A percentile compares a stretch with the other conserved stretches of the same genome.
These are phyloP conservation scores for Fusarium virguliforme DNA, from an alignment of 2,329 filamentous ascomycete genomes.

Conservation along the genomic window DNA sequence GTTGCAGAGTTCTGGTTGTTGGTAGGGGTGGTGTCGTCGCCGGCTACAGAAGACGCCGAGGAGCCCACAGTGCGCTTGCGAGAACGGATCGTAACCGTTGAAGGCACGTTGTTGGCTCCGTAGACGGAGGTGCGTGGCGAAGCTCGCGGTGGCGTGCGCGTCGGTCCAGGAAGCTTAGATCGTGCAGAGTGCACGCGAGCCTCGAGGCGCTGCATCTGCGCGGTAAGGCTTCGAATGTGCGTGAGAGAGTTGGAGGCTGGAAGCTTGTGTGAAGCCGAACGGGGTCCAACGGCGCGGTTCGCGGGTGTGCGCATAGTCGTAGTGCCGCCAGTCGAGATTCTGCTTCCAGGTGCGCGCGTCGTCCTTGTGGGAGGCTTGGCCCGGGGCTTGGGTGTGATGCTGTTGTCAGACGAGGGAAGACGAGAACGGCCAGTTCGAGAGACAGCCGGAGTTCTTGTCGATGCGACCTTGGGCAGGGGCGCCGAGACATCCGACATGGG, in stretches of 20 bases:
- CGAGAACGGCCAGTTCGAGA: conserved; percentile 57
- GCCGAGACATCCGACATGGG: conserved; percentile 90
- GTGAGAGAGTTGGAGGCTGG: conserved; percentile 81
- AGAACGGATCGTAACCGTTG: conserved; percentile 76
- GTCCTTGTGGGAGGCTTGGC: conserved; percentile 60
- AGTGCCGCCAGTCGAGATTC: conserved; percentile 65
- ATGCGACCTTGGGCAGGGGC: conserved; percentile 68
- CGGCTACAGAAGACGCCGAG: conserved; percentile 65
- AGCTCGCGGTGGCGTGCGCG: conserved; percentile 81
- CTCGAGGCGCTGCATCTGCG: conserved; percentile 97
- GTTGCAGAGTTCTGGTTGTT: conserved; percentile 58
- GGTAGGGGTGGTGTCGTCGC: conserved; percentile 69
- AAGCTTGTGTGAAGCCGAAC: conserved; percentile 66
- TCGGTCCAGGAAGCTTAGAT: conserved; percentile 90
- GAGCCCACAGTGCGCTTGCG: conserved; percentile 78
- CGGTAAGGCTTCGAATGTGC: conserved; percentile 93
- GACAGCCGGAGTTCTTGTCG: conserved; percentile 51
- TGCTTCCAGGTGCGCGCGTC: conserved; percentile 58
- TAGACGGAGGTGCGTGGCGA: conserved; percentile 76
- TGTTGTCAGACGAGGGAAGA: conserved; percentile 70
- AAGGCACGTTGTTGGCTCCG: conserved; percentile 63
- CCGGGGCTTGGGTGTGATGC: conserved; percentile 72
- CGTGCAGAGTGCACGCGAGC: conserved; percentile 92
- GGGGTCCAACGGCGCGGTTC: conserved; percentile 69
- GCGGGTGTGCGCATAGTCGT: conserved; percentile 65